A percentile compares a stretch with the other conserved stretches of the same genome.
These are phyloP conservation scores for Tephrocybe sp. DNA, from an alignment of 768 basidiomycete species.

Conservation along the genomic window DNA sequence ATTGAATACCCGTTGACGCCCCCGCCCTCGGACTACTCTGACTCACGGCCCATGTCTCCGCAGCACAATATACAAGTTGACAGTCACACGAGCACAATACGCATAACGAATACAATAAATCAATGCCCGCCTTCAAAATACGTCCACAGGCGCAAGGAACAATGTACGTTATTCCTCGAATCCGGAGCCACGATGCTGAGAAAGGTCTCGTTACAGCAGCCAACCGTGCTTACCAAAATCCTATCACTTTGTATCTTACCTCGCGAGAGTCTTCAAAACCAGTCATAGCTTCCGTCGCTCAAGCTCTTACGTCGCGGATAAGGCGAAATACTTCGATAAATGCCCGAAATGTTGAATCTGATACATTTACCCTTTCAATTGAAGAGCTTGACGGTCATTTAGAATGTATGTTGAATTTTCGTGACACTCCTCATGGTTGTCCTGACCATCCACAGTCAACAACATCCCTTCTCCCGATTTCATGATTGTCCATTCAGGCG, in stretches of 20 bases:
- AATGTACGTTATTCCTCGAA: background rate
- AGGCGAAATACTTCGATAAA: constrained; percentile 20
- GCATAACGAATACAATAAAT: constrained; percentile 3
- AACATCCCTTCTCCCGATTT: constrained; percentile 67
- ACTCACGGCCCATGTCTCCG: constrained; percentile 62
- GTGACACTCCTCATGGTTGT: background rate
- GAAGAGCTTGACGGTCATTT: constrained; percentile 46
- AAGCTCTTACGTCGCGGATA: constrained; percentile 37
- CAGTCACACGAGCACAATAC: constrained; percentile 21
- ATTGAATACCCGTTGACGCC: constrained; percentile 73
- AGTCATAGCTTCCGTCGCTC: constrained; percentile 57
- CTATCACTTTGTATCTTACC: constrained; percentile 51
- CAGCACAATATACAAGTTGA: constrained; percentile 22
- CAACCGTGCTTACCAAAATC: constrained; percentile 10
- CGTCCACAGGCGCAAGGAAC: background rate
- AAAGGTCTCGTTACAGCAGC: background rate
- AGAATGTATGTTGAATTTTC: constrained; percentile 47
- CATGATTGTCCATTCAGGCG: constrained; percentile 67
- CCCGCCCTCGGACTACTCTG: constrained; percentile 71
- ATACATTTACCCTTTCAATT: constrained; percentile 37
- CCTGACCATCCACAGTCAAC: constrained; percentile 35
- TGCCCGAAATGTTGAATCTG: constrained; percentile 15
- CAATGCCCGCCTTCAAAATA: background rate
- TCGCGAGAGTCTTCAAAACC: constrained; percentile 63
- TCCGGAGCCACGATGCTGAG: background rate